phyloP scores from a whole-genome alignment of 306 rosid genomes.

The Inga laurina region DNA sequence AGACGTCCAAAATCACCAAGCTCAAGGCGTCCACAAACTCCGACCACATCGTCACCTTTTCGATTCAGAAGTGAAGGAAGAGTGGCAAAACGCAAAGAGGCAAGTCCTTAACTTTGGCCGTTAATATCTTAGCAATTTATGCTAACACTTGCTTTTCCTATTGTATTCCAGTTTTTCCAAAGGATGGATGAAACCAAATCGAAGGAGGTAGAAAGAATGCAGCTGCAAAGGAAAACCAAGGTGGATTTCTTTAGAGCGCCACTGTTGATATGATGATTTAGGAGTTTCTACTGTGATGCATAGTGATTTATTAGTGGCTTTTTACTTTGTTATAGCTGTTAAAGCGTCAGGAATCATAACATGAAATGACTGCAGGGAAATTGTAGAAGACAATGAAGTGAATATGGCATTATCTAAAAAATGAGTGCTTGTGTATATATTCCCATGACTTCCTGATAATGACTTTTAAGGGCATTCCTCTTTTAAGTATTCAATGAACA shows the following conservation, averaged over 20 bases:
- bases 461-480: conserved; percentile 1
- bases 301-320: not conserved
- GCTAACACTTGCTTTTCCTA: conserved; percentile 11
- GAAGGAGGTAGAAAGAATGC: conserved; percentile 58
- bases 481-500: not conserved
- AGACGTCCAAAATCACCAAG: conserved; percentile 46
- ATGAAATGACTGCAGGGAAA: not conserved
- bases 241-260: conserved; percentile 38
- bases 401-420: conserved; percentile 7
- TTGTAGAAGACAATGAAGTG: not conserved
- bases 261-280: conserved; percentile 16
- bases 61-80: conserved; percentile 87
- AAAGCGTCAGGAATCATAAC: not conserved
- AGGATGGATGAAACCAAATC: conserved; percentile 60
- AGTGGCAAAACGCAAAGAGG: conserved; percentile 92
- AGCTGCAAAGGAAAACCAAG: conserved; percentile 53
- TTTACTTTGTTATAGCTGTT: not conserved
- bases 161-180: conserved; percentile 62
- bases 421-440: not conserved
- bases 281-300: conserved; percentile 12
- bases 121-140: conserved; percentile 10
- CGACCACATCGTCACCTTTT: conserved; percentile 58
- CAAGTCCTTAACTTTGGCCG: conserved; percentile 35
- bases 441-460: conserved; percentile 6
- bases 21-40: conserved; percentile 46